Base-by-base conservation (phyloP, 2,329 filamentous ascomycete species). In the Xylariaceae sp. region DNA sequence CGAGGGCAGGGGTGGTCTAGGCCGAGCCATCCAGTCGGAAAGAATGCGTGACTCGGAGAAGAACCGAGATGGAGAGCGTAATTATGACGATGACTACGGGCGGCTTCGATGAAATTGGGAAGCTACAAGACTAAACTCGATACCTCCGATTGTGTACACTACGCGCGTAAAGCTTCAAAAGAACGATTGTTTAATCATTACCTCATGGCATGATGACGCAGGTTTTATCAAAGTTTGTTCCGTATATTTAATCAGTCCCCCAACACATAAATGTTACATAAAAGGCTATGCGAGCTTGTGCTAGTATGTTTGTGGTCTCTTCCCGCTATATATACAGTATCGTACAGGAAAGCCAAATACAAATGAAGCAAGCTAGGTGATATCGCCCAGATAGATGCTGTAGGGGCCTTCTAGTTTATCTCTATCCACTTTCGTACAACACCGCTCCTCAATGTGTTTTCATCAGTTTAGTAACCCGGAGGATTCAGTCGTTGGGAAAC, bases 401-500 rank as follows among this genome's bases (percentile, higher is more conserved):
- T 48, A 32, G 26, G 7, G 37, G 24, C 26, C 21, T 24, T 53
- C 46, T 26, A 42, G 13, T 2, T 16, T 30, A 32, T 36, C 15
- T 35, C 27, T 8, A 20, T 40, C 37, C 23, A 11, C 16, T 9
- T 6, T 41, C 11, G 11, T 30, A 11, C 6, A 20, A 37, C n/a
- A 20, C 21, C 18, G 13, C 29, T 46, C 40, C 16, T 11, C 43
- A 42, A 30, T 18, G 3, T 10, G 16, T 4, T 15, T 37, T 24
- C 45, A 48, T 39, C 4, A 21, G 27, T 46, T 77, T 86, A 97
- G 76, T 93, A 97, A 77, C 93, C 93, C 40, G 93, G 92, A 53
- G 93, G 93, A 74, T 97, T 97, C 72, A 97, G 71, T 75, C 93
- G 81, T 75, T 97, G 93, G 61, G 91, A 96, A 59, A 97, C 88